Percentiles rank a stretch among this genome's conserved stretches.
Conservation (phyloP, 257 asterid species). For the Plantago ovata region DNA sequence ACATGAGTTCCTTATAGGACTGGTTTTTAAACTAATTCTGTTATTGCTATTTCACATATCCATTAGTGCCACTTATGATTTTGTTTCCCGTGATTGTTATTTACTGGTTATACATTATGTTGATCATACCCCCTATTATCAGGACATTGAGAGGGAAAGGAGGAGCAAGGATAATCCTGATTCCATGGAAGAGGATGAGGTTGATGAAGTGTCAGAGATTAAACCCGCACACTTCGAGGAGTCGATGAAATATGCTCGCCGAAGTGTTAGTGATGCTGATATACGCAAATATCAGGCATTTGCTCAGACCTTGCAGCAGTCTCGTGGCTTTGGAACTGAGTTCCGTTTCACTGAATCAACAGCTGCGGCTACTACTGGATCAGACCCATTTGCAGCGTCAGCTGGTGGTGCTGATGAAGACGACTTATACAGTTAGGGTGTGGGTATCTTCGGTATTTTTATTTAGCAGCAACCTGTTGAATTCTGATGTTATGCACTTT, state of each 20-base stretch:
- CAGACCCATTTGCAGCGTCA: conserved; percentile 43
- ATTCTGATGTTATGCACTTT: no score
- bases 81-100: not conserved
- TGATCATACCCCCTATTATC: conserved; percentile 14
- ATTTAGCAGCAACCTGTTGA: no score
- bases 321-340: conserved; percentile 53
- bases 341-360: conserved; percentile 45
- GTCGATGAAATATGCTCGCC: conserved; percentile 60
- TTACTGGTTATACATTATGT: not conserved
- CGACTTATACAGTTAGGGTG: conserved; percentile 41
- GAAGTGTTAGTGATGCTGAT: conserved; percentile 62
- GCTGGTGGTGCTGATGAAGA: conserved; percentile 51
- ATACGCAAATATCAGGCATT: conserved; percentile 61
- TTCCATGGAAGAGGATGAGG: conserved; percentile 51
- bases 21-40: not conserved
- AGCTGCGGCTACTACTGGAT: conserved; percentile 27
- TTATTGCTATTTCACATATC: not conserved
- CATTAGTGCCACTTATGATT: not conserved
- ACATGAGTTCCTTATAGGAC: not conserved
- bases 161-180: conserved; percentile 45
- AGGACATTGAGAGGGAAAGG: conserved; percentile 59
- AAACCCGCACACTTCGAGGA: conserved; percentile 63
- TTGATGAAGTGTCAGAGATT: conserved; percentile 55
- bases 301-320: conserved; percentile 67
- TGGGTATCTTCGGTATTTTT: no score